A percentile compares a stretch with the other conserved stretches of the same genome.
Evolutionary conservation across 768 basidiomycete species (phyloP).

Genomic region (Tylopilus felleus): DNA sequence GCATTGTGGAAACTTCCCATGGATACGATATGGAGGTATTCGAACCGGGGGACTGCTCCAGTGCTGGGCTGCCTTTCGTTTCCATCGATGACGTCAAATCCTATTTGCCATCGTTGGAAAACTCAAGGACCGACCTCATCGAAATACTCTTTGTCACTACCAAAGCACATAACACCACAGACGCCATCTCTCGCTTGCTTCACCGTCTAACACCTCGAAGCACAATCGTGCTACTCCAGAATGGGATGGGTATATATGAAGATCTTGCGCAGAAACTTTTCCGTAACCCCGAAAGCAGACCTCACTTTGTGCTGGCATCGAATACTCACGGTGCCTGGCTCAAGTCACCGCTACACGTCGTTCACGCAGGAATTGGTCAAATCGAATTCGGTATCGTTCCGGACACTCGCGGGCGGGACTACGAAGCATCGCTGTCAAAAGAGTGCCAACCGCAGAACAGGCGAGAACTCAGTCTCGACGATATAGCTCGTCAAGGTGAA

Average conservation of each 20-base stretch:
- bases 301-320: conserved; percentile 80
- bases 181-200: conserved; percentile 54
- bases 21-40: conserved; percentile 55
- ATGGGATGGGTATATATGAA: conserved; percentile 93
- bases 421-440: conserved; percentile 51
- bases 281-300: conserved; percentile 66
- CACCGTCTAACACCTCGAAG: conserved; percentile 61
- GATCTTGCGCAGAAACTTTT: conserved; percentile 64
- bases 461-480: conserved; percentile 46
- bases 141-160: conserved; percentile 79
- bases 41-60: conserved; percentile 25
- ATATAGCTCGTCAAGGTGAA: conserved; percentile 44
- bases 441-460: conserved; percentile 32
- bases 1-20: conserved; percentile 37
- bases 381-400: conserved; percentile 78
- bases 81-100: conserved; percentile 11
- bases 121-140: conserved; percentile 41
- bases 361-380: conserved; percentile 67
- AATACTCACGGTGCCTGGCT: conserved; percentile 79
- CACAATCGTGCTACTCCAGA: conserved; percentile 88
- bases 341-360: conserved; percentile 49
- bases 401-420: conserved; percentile 59
- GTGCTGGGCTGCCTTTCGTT: conserved; percentile 17
- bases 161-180: conserved; percentile 66
- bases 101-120: conserved; percentile 12